Base-by-base conservation (phyloP, 257 asterid genomes). In the Verbascum thapsus region DNA sequence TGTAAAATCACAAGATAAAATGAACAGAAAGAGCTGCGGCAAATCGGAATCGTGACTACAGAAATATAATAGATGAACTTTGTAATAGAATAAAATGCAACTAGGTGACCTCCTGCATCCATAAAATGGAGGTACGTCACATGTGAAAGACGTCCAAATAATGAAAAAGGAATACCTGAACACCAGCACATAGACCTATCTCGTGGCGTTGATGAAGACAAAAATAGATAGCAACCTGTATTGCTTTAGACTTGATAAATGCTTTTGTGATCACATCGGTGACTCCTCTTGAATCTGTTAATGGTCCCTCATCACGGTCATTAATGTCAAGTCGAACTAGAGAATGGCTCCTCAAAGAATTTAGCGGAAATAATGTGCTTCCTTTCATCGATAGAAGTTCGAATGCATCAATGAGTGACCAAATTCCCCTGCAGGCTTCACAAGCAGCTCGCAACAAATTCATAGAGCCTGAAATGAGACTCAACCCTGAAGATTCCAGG, bases 121-220 rank as follows among this genome's bases (percentile, higher is more conserved):
- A 45, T 45, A 51, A 52, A 40, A 49, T 13, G 18, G 1, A 34
- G 23, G 16, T 44, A 45, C 58, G 20, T 64, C 32, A 61, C 35
- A 43, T 38, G 34, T 48, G 50, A 64, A 58, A 63, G 66, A 49
- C 58, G 73, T 69, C 61, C 81, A 66, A 71, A 75, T 61, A 37
- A 74, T 64, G 77, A 69, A 74, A 23, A 66, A 49, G 8, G 30
- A 60, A 67, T 69, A 94, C 98, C 99, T 90, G 99, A 57, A 88
- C 64, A 49, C 75, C 87, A 68, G 95, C 81, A 72, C 53, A 63
- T 30, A 88, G 80, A 74, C 89, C 85, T 63, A 80, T 73, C 81
- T 90, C 99, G 11, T 78, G 77, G 52, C 92, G 95, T 70, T 90
- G 96, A 78, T 72, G 96, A 70, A 94, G 95, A 74, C 99, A 94